Base-by-base conservation (phyloP, 1,139 yeast species). In the Taphrina communis region DNA sequence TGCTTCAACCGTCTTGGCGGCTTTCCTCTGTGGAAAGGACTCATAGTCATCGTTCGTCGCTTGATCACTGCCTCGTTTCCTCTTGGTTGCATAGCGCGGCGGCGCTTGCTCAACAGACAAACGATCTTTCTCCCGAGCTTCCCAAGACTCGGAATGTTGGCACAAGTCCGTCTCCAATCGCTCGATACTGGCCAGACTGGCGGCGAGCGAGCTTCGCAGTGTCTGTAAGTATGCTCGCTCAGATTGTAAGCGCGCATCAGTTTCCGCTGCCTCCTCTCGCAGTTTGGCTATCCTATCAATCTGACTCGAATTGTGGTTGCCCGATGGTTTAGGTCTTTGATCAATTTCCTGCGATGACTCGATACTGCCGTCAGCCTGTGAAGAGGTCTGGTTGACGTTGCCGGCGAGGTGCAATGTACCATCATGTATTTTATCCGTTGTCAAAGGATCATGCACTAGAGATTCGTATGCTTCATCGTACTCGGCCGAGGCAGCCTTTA, bases 91-190 rank as follows among this genome's bases (percentile, higher is more conserved):
- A 12, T 14, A 2, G 11, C 21, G 11, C 12, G 48, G 25, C 6
- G 50, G 50, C 9, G 46, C 50, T 6, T 14, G 31, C 17, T 58
- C 62, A 21, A 44, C 21, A 8, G 51, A 44, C 8, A 58, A 25
- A 17, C 62, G 19, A 17, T 42, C 46, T 41, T 58, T 42, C 41
- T 58, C 62, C 25, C 31, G 38, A 14, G 35, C 39, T 35, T 58
- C 62, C 62, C 62, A 58, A 19, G 42, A n/a, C 39, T 44, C 53
- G 17, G 62, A 58, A 17, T 58, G 52, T 21, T 58, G 42, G 41
- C 62, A 58, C 21, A 44, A n/a, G 21, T 58, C 62, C 4, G 14
- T 14, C 53, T 58, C 62, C 7, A 58, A 21, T 14, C 21, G 17
- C 36, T 58, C 62, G 35, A 58, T 42, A 9, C 62, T 42, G 6